These are phyloP conservation scores for Botrytis cinerea DNA, from an alignment of 2,329 filamentous ascomycete species.

Conservation along the genomic window DNA sequence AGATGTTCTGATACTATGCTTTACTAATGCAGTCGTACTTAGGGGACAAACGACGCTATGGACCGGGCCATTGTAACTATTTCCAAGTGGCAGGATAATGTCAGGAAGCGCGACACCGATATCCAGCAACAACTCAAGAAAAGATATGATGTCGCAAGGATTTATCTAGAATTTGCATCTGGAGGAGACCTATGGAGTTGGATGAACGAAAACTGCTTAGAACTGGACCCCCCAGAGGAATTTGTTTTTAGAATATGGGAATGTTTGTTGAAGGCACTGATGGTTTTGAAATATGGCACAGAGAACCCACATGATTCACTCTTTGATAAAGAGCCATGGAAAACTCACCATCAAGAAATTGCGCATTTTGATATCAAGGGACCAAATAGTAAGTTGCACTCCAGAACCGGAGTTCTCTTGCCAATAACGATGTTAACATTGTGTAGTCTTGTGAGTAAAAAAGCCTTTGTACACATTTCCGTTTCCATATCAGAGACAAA, in stretches of 20 bases:
- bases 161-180: constrained; percentile 19
- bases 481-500: neutral
- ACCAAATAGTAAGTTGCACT: neutral
- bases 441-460: constrained; percentile 10
- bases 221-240: neutral
- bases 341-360: neutral
- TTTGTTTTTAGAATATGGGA: constrained; percentile 14
- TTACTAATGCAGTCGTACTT: neutral
- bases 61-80: neutral
- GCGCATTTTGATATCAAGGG: constrained; percentile 16
- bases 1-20: neutral
- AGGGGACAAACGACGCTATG: neutral
- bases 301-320: neutral
- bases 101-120: neutral
- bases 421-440: neutral
- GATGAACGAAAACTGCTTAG: neutral
- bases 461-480: neutral
- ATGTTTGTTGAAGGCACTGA: constrained; percentile 15
- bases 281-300: constrained; percentile 14
- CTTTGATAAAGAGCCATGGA: neutral
- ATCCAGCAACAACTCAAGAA: neutral
- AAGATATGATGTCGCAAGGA: neutral
- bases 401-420: neutral
- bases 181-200: neutral
- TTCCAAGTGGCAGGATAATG: too few relatives aligned